Conservation (phyloP, 1,139 yeast species). For the Pichia sp. region DNA sequence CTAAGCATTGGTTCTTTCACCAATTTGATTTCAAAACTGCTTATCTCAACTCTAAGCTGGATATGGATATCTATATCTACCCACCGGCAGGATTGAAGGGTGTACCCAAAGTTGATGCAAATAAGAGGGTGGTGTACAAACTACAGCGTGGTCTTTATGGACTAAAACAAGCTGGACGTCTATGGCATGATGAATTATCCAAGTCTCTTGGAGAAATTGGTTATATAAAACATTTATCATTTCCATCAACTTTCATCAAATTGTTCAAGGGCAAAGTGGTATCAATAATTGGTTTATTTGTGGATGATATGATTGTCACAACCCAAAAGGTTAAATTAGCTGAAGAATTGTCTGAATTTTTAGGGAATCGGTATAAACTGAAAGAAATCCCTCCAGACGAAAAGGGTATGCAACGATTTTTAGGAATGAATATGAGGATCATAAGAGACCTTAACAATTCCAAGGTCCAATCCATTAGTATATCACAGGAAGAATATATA, state of each 20-base stretch:
- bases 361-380: neutral
- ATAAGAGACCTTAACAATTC: neutral
- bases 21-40: neutral
- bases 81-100: neutral
- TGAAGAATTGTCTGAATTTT: neutral
- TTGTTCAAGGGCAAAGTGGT: neutral
- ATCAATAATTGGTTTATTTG: neutral
- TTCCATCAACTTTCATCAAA: conserved; percentile 1
- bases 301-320: conserved; percentile 1
- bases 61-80: neutral
- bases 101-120: no score
- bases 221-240: neutral
- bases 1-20: neutral
- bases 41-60: neutral
- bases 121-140: conserved; percentile 1
- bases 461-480: neutral
- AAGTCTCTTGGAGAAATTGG: neutral
- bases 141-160: conserved; percentile 1
- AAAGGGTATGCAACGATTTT: neutral
- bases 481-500: neutral
- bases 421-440: neutral
- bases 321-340: neutral
- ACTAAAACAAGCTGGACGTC: neutral
- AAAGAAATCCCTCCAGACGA: neutral
- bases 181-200: neutral